Evolutionary conservation across 768 basidiomycete species (phyloP).

Genomic region (Pluteus cervinus): DNA sequence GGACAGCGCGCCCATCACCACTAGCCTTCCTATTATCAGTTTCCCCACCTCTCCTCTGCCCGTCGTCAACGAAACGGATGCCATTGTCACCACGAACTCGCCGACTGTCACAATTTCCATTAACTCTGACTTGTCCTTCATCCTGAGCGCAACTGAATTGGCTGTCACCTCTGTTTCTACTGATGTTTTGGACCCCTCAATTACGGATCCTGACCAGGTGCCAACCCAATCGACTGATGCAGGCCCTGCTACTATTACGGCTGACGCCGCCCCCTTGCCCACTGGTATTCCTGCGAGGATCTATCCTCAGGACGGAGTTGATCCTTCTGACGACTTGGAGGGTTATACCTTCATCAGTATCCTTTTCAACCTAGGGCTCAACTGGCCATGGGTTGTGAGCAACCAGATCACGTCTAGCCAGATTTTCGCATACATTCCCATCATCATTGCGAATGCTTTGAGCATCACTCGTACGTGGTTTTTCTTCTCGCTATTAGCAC

Average conservation of each 20-base stretch:
- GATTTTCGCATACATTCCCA: constrained; percentile 69
- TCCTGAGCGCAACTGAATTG: constrained; percentile 37
- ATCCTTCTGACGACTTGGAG: too few species aligned
- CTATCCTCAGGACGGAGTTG: constrained; percentile 32
- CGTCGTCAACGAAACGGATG: background rate
- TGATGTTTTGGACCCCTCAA: constrained; percentile 12
- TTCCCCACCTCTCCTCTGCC: constrained; percentile 13
- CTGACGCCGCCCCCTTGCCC: constrained; percentile 41
- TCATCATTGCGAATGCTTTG: constrained; percentile 27
- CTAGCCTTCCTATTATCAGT: constrained; percentile 8
- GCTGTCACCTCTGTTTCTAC: constrained; percentile 26
- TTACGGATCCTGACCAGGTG: constrained; percentile 39
- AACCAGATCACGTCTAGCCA: constrained; percentile 60
- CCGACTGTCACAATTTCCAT: constrained; percentile 20
- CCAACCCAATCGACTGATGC: constrained; percentile 26
- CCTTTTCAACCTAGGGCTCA: constrained; percentile 51
- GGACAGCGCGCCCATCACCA: background rate
- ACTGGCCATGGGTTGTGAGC: constrained; percentile 65
- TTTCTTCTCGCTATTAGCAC: constrained; percentile 7
- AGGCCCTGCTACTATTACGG: constrained; percentile 16
- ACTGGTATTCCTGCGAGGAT: constrained; percentile 56
- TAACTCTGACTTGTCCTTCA: constrained; percentile 36
- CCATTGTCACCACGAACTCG: constrained; percentile 4
- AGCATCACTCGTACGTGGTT: constrained; percentile 21
- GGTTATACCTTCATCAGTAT: constrained; percentile 54